Conservation (phyloP, 1,284 basidiomycete species). For the Ceratobasidium sp. region DNA sequence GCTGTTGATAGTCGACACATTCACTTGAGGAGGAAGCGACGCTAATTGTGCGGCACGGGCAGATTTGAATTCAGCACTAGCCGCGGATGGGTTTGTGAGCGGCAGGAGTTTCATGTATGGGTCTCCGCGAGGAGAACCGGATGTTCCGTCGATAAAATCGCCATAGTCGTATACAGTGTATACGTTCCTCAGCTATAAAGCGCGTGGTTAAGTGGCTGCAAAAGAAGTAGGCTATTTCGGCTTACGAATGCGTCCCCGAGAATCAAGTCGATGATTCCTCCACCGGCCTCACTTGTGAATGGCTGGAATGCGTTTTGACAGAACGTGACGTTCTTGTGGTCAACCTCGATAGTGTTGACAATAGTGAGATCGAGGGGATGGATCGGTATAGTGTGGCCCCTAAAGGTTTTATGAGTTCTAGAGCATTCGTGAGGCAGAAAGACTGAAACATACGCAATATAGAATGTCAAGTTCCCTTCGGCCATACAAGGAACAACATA, state of each 20-base stretch:
- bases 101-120: conserved; percentile 25
- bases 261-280: conserved; percentile 10
- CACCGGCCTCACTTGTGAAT: background rate
- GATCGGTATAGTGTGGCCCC: conserved; percentile 10
- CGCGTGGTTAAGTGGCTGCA: background rate
- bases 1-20: conserved; percentile 2
- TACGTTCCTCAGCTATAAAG: background rate
- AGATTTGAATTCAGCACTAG: conserved; percentile 13
- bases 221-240: background rate
- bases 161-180: conserved; percentile 27
- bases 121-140: background rate
- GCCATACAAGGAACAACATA: conserved; percentile 17
- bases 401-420: background rate
- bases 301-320: conserved; percentile 8
- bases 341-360: background rate
- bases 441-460: conserved; percentile 12
- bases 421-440: background rate
- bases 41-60: conserved; percentile 8
- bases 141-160: background rate
- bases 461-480: conserved; percentile 15
- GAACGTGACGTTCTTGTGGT: conserved; percentile 1
- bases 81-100: conserved; percentile 19
- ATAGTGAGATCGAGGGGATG: conserved; percentile 12
- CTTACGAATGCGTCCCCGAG: conserved; percentile 6
- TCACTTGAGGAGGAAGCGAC: conserved; percentile 8